Evolutionary conservation across 2,329 filamentous ascomycete genomes (phyloP), one percentile per base, ranked within the genome.

Genomic region (Pestalotiopsis sp.): DNA sequence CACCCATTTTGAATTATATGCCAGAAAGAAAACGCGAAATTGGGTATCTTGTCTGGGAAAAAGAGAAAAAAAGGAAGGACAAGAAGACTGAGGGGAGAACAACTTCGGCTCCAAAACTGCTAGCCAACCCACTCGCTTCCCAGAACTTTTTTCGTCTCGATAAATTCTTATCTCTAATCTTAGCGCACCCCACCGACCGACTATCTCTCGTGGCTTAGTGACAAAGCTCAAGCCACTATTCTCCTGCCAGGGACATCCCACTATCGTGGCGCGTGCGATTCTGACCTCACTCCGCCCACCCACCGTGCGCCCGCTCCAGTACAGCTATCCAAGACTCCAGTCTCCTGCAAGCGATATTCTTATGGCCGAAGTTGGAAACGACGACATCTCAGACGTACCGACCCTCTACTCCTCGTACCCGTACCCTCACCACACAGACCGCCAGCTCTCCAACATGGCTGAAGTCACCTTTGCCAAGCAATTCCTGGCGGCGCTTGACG

Each of bases 381-480:
- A 20, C 17, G 61, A 45, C 6, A 20, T 45, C 49, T 59, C 20
- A 60, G 17, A 39, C 36, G 20, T 14, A 23, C 39, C 64, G 12
- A 59, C 64, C 57, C 67, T 64, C 60, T 68, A 64, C 27, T 75
- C 52, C 57, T 67, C 72, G 67, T 72, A 71, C 66, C 73, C 69
- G 68, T 72, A 67, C 66, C 62, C 66, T 70, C 67, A 70, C 68
- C 65, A 58, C 52, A 58, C 61, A 41, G 23, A 45, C 31, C 62
- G 27, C 36, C 52, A 63, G n/a, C 27, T 61, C 72, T 78, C 70
- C 73, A 85, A 75, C 73, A 95, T 95, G 92, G 87, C 92, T n/a
- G 95, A 98, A 86, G 82, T 95, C 70, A 84, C 90, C 64, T 98
- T 98, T 80, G 92, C 94, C 74, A 94, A 92, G 81, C 86, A 89